phyloP scores from a whole-genome alignment of 495 filamentous ascomycete genomes.

The Venustampulla echinocandica region DNA sequence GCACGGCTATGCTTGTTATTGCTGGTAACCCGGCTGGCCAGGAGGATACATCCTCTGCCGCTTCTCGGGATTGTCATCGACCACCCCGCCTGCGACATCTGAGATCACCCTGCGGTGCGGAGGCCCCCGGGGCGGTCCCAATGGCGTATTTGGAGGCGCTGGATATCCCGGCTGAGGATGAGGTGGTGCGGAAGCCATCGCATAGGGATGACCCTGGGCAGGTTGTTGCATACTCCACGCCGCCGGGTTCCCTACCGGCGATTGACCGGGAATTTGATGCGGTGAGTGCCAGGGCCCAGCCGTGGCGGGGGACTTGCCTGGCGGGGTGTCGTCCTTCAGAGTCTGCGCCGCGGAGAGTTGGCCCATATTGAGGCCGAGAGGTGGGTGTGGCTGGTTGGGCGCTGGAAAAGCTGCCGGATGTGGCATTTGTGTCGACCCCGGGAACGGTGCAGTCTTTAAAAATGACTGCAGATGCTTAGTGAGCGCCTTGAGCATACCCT shows the following conservation, averaged over 20 bases:
- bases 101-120: slow-evolving; percentile 55
- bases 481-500: slow-evolving; percentile 83
- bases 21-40: slow-evolving; percentile 21
- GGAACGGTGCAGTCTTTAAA: slow-evolving; percentile 33
- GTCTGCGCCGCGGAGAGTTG: slow-evolving; percentile 40
- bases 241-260: slow-evolving; percentile 35
- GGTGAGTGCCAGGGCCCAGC: slow-evolving; percentile 70
- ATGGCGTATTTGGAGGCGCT: slow-evolving; percentile 4
- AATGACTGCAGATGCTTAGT: slow-evolving; percentile 76
- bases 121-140: slow-evolving; percentile 25
- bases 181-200: slow-evolving; percentile 32
- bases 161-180: slow-evolving; percentile 16
- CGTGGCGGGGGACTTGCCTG: slow-evolving; percentile 64
- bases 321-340: slow-evolving; percentile 76
- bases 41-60: slow-evolving; percentile 57
- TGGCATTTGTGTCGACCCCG: slow-evolving; percentile 4
- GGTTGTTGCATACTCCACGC: slow-evolving; percentile 18
- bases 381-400: slow-evolving; percentile 11
- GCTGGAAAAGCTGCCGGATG: slow-evolving; percentile 17
- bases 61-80: slow-evolving; percentile 43
- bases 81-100: slow-evolving; percentile 48
- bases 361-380: slow-evolving; percentile 20
- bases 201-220: slow-evolving; percentile 17
- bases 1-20: too few species aligned
- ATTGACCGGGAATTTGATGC: slow-evolving; percentile 54